These are phyloP conservation scores for Pulveroboletus ravenelii DNA, from an alignment of 768 basidiomycete species.

Conservation along the genomic window DNA sequence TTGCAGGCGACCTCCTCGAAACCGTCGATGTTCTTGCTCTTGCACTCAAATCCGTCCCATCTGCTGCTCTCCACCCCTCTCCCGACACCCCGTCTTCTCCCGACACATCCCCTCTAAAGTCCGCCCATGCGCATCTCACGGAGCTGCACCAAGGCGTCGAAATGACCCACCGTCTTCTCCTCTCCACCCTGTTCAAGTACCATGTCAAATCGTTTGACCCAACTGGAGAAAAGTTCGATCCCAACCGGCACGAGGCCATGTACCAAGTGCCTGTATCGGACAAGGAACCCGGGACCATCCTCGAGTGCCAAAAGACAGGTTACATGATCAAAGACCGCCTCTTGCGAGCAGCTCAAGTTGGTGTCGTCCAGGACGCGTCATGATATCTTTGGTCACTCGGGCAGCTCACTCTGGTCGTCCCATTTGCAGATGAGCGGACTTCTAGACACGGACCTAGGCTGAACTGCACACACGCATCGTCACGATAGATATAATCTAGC, in stretches of 20 bases:
- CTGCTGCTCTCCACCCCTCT: conserved; percentile 36
- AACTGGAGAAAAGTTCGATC: conserved; percentile 89
- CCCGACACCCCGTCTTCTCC: conserved; percentile 26
- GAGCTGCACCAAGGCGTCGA: conserved; percentile 85
- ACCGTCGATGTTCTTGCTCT: conserved; percentile 86
- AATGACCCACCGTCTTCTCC: conserved; percentile 84
- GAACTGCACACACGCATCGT: conserved; percentile 21
- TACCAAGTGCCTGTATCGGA: conserved; percentile 91
- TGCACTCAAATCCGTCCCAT: conserved; percentile 76
- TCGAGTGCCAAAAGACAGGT: conserved; percentile 87
- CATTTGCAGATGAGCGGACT: conserved; percentile 6
- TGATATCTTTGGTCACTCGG: conserved; percentile 21
- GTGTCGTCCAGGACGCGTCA: conserved; percentile 73
- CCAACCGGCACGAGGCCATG: conserved; percentile 91
- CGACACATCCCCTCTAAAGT: conserved; percentile 40
- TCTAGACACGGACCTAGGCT: conserved; percentile 29
- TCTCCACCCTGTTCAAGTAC: conserved; percentile 88
- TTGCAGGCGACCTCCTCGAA: conserved; percentile 85
- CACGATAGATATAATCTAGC: conserved; percentile 36
- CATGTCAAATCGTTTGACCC: conserved; percentile 91
- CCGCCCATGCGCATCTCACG: conserved; percentile 51
- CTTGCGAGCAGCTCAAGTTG: conserved; percentile 93
- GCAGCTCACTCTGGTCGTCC: not conserved
- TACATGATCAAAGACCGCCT: conserved; percentile 94
- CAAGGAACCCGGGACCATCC: conserved; percentile 83